These are phyloP conservation scores for Eragrostis curvula DNA, from an alignment of 176 grass and related monocot genomes.

Conservation along the genomic window DNA sequence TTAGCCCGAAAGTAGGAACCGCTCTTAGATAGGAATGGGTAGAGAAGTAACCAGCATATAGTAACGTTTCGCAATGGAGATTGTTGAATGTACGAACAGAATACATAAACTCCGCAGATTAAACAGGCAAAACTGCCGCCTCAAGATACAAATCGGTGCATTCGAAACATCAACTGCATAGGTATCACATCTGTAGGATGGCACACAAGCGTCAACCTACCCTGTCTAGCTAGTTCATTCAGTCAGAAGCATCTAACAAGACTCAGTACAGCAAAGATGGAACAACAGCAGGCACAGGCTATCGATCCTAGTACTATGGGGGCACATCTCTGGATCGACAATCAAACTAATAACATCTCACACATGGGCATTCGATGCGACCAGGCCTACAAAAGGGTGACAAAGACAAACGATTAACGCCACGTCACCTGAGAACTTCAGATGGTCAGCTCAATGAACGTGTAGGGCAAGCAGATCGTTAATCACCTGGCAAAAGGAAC, in stretches of 20 bases:
- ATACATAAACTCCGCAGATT: neutral
- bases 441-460: neutral
- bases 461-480: neutral
- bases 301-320: conserved; percentile 21
- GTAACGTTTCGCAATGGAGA: neutral
- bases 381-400: conserved; percentile 54
- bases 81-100: neutral
- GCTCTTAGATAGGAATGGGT: neutral
- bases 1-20: neutral
- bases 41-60: neutral
- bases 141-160: conserved; percentile 4
- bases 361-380: neutral
- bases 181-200: neutral
- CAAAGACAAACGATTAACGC: conserved; percentile 7
- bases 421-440: neutral
- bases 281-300: conserved; percentile 21
- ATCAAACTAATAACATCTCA: conserved; percentile 21
- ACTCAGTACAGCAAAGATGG: conserved; percentile 1
- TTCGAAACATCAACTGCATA: conserved; percentile 17
- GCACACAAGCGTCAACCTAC: neutral
- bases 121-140: conserved; percentile 10
- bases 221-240: neutral
- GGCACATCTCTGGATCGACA: conserved; percentile 10
- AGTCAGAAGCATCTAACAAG: conserved; percentile 2
- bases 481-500: conserved; percentile 54